Evolutionary conservation across 768 basidiomycete genomes (phyloP), one percentile per base, ranked within the genome.

Genomic region (Phanerochaete sordida): DNA sequence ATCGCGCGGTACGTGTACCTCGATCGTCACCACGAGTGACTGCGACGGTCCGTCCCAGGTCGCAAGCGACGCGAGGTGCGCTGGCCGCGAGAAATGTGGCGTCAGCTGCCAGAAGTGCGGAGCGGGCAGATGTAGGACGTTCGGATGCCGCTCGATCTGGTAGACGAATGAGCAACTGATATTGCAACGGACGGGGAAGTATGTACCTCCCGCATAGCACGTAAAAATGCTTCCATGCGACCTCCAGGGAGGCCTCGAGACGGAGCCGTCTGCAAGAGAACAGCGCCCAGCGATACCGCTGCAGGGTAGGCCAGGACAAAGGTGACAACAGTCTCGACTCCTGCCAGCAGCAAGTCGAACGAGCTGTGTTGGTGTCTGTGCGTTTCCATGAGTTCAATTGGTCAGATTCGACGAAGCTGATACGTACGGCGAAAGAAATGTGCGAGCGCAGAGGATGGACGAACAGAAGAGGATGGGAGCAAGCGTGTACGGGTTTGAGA

Each of bases 41-140:
- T 79, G 74, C 13, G 76, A 70, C 8, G 68, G 65, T 56, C 64
- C 69, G 43, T 68, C 64, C 48, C 56, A 63, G 45, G 56, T 65
- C 27, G 53, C 54, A 35, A 62, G 58, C 24, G 63, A 62, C 16
- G 66, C 69, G 13, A 58, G 49, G 44, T 52, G 45, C 39, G 67
- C 60, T 39, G 68, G 55, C n/a, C 59, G 63, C 52, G 64, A 59
- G 60, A 66, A 64, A 51, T 56, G 71, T 49, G 69, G 71, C 31
- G 84, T 81, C 45, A 95, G 83, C 67, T 95, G 92, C 92, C 92
- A 95, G 57, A 95, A 85, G 63, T 93, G 91, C 0, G 92, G 93
- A 12, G 90, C 86, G 1, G 90, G 87, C 12, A 96, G 81, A 68
- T 93, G 90, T 0, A 90, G 69, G 26, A 97, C 89, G 61, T 90